A percentile compares a stretch with the other conserved stretches of the same genome.
Conservation (phyloP, 2,329 filamentous ascomycete species). For the Alternaria atra region DNA sequence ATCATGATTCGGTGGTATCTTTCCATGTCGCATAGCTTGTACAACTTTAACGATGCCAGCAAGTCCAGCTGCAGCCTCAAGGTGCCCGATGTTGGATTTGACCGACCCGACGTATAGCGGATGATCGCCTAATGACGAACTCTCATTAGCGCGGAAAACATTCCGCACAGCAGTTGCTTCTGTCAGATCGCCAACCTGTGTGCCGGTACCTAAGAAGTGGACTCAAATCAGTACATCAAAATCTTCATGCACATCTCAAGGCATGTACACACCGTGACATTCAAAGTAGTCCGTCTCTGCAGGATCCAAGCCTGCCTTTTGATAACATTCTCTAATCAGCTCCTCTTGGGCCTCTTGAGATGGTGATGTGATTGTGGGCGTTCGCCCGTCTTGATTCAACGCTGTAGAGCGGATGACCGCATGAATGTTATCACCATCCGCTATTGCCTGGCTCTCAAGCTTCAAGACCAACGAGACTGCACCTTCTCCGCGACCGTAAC, state of each 20-base stretch:
- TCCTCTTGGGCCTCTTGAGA: constrained; percentile 34
- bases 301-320: background rate
- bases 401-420: constrained; percentile 53
- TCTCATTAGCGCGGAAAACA: no score
- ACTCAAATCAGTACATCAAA: no score
- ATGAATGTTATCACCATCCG: constrained; percentile 62
- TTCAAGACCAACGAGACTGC: constrained; percentile 61
- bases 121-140: no score
- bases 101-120: background rate
- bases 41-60: background rate
- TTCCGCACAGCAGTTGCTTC: no score
- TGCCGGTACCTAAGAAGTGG: no score
- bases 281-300: background rate
- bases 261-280: no score
- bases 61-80: background rate
- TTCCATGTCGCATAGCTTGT: background rate
- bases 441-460: constrained; percentile 62
- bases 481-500: constrained; percentile 66
- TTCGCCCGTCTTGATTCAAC: constrained; percentile 60
- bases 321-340: background rate
- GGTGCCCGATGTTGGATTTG: background rate
- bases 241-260: no score
- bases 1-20: background rate
- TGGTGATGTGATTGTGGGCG: constrained; percentile 53
- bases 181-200: no score